These are phyloP conservation scores for Geotrichum candidum DNA, from an alignment of 1,139 yeast species.

Conservation along the genomic window DNA sequence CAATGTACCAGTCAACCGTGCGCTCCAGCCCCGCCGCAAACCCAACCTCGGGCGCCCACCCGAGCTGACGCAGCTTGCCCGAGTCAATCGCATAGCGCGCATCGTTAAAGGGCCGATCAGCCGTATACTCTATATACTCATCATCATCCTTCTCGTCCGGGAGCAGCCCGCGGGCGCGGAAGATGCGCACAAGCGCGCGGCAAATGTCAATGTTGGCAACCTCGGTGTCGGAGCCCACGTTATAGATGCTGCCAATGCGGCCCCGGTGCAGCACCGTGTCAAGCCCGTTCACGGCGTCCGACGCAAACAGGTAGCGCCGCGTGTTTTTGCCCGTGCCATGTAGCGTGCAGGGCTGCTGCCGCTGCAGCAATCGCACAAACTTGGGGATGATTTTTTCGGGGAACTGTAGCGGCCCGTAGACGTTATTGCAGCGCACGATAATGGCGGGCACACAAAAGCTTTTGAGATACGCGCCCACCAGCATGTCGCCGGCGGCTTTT, in stretches of 20 bases:
- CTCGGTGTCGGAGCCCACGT: conserved; percentile 47
- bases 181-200: conserved; percentile 27
- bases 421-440: conserved; percentile 48
- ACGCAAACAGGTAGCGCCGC: conserved; percentile 45
- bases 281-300: conserved; percentile 46
- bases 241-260: conserved; percentile 39
- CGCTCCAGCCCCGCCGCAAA: conserved; percentile 38
- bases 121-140: conserved; percentile 34
- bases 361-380: conserved; percentile 32
- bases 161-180: conserved; percentile 30
- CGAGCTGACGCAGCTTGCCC: conserved; percentile 38
- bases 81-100: conserved; percentile 42
- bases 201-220: conserved; percentile 39
- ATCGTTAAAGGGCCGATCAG: conserved; percentile 52
- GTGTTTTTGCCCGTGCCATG: conserved; percentile 49
- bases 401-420: conserved; percentile 52
- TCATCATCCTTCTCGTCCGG: conserved; percentile 25
- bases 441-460: conserved; percentile 44
- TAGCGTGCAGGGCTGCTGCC: conserved; percentile 31
- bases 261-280: conserved; percentile 36
- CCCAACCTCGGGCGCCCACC: conserved; percentile 44
- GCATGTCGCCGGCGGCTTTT: conserved; percentile 52
- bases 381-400: conserved; percentile 54
- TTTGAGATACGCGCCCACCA: conserved; percentile 44
- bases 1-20: conserved; percentile 36